Evolutionary conservation across 2,329 filamentous ascomycete genomes (phyloP), one percentile per base, ranked within the genome.

Genomic region (Parastagonospora avenae): DNA sequence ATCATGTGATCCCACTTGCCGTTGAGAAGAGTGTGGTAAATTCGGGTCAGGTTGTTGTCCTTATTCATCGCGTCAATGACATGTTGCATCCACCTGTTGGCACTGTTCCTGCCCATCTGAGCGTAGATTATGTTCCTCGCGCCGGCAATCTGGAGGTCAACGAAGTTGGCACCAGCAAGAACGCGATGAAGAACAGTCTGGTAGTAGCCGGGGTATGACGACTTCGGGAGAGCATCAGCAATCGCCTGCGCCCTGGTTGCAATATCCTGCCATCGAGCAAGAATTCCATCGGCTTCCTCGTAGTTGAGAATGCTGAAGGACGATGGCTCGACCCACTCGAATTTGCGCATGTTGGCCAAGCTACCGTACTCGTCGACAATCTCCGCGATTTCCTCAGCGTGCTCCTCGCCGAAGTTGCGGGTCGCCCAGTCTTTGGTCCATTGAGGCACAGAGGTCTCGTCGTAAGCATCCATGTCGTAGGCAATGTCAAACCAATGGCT

Each of bases 401-500:
- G 67, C 11, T 78, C 71, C 0, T 72, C 42, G 1, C 79, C 82
- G 54, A 88, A 88, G 58, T 85, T 84, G 4, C 84, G 80, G 6
- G 77, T 69, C 2, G 82, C 82, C 79, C 83, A 87, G 2, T 76
- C 73, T 14, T 77, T 66, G 11, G 86, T 76, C 83, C 85, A 89
- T 2, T 76, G 74, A 1, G 76, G 74, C 0, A 83, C 80, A 46
- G 80, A 83, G 40, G 82, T 78, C 44, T 81, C 77, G n/a, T 79
- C 77, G 79, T 82, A 87, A 1, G 74, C 66, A 15, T 80, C 72
- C 16, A 82, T 80, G 62, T 89, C 83, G 65, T 89, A 90, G 1
- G 85, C 87, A 53, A 89, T 77, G 56, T 88, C 85, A 55, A 89
- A 75, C 74, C 85, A 88, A 68, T 89, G 85, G 63, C 77, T 84